Evolutionary conservation across 805 yeast species (phyloP), one percentile per base, ranked within the genome.

Genomic region (Lipomyces sp.): DNA sequence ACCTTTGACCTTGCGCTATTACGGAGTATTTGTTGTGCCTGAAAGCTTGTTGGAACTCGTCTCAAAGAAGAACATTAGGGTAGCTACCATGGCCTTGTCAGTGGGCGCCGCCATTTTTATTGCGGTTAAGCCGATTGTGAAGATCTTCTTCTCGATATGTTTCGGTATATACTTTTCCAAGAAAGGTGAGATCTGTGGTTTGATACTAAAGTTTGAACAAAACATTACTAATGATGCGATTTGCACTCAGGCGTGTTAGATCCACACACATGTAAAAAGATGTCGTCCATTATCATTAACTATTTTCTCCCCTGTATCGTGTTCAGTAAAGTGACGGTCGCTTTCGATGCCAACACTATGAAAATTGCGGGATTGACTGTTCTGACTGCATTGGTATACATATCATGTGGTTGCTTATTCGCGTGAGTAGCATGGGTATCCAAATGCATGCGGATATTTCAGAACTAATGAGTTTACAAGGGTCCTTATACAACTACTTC

Each of bases 101-200:
- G 72, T 88, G 39, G 94, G 95, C 18, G 81, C 82, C 51, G 86
- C 90, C 48, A 88, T 92, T 4, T 91, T 89, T 78, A 83, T 90
- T 32, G 86, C 96, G 0, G 87, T 89, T 64, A 91, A 90, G 79
- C 97, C 97, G n/a, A 87, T 91, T 65, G 82, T 90, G 77, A 92
- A 92, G 77, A 89, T 91, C 70, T 89, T 90, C 73, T 78, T 89
- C 71, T 88, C 90, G 74, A 84, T 90, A 4, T 86, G 82, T 3
- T 77, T 86, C 13, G 97, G 97, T 10, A 89, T 81, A 70, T 75
- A 81, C 53, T 77, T 92, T 5, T 90, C 94, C 2, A 84, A 81
- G 66, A 81, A 78, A 70, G 87, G 89, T 72, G 83, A 89, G 33
- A 78, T 90, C 32, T 85, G 89, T 34, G 85, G 89, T 33, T 24